Conservation (phyloP, 331 rosid species). For the Ulmus americana region DNA sequence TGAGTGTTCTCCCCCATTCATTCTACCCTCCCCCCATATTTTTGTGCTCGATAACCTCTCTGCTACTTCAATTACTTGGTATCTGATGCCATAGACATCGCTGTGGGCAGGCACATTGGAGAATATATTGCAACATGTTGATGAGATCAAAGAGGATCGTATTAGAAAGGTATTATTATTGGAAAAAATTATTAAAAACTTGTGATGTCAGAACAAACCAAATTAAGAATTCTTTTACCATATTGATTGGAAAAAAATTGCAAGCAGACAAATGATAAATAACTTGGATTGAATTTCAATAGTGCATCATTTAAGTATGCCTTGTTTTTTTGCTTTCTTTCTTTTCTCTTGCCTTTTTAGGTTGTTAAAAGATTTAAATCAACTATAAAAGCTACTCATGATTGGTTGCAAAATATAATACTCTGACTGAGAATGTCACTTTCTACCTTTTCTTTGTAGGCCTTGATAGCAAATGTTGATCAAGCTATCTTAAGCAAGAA, state of each 20-base stretch:
- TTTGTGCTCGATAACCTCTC: neutral
- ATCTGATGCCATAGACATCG: slow-evolving; percentile 15
- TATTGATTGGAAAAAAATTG: too few relatives aligned
- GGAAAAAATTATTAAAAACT: too few relatives aligned
- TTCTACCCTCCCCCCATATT: neutral
- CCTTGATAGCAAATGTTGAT: slow-evolving; percentile 70
- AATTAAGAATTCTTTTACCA: too few relatives aligned
- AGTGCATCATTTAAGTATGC: too few relatives aligned
- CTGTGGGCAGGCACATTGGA: slow-evolving; percentile 63
- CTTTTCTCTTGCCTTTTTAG: neutral
- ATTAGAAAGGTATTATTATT: slow-evolving; percentile 55
- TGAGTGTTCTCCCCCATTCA: neutral
- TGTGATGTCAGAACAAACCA: too few relatives aligned
- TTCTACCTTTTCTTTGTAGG: slow-evolving; percentile 36
- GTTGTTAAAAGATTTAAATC: neutral
- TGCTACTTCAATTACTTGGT: neutral
- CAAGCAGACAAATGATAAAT: too few relatives aligned
- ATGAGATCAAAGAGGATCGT: slow-evolving; percentile 72
- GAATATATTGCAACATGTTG: slow-evolving; percentile 65
- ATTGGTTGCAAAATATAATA: neutral
- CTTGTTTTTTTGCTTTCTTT: too few relatives aligned
- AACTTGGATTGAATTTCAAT: too few relatives aligned
- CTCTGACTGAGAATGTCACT: neutral
- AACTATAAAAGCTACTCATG: slow-evolving; percentile 1
- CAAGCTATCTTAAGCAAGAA: slow-evolving; percentile 92